Evolutionary conservation across 78 protist genomes (phyloP).

Genomic region (Dictyostelium intermedium): DNA sequence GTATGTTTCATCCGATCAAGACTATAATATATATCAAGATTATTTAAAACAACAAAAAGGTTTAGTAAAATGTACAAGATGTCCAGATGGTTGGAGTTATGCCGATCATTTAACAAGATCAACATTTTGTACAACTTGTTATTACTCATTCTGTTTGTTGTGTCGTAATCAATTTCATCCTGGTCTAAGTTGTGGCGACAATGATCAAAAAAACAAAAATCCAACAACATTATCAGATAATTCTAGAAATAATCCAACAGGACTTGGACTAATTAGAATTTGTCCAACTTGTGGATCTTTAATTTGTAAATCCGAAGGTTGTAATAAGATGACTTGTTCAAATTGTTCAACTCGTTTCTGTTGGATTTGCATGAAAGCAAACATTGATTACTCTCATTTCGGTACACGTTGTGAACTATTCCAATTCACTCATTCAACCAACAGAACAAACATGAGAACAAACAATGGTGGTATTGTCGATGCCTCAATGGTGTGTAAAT

Average conservation of each 20-base stretch:
- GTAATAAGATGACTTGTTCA: background rate
- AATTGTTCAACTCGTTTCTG: background rate
- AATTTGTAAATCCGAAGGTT: background rate
- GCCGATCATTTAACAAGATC: background rate
- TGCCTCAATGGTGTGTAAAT: background rate
- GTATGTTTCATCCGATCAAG: background rate
- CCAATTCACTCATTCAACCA: too few relatives aligned
- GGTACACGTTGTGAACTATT: background rate
- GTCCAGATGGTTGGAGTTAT: background rate
- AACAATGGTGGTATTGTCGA: background rate
- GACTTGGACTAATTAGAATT: background rate
- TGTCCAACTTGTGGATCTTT: background rate
- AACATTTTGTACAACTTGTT: background rate
- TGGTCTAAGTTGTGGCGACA: background rate
- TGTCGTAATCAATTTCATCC: constrained; percentile 5
- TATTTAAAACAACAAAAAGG: background rate
- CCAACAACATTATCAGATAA: background rate
- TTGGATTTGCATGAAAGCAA: background rate
- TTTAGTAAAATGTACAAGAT: background rate
- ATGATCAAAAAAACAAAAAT: too few relatives aligned
- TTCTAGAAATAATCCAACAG: background rate
- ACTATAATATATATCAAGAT: background rate
- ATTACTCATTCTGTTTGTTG: background rate
- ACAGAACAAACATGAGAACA: background rate
- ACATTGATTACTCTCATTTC: background rate